Percentiles rank a stretch among this genome's conserved stretches.
Evolutionary conservation across 73 alveolate genomes (phyloP).

Genomic region (Blepharisma japonicum): DNA sequence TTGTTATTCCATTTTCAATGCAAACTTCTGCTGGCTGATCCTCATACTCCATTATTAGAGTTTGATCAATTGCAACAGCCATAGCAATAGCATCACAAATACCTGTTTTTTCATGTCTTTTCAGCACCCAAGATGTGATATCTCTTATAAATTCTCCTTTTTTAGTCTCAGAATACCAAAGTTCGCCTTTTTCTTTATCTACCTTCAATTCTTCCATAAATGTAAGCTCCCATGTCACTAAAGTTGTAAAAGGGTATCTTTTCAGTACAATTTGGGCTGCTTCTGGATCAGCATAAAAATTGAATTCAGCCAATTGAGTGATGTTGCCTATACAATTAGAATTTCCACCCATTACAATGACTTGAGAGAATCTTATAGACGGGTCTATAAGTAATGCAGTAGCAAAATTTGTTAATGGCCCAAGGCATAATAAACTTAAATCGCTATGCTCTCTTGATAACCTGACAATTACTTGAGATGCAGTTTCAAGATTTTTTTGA

Average conservation of each 20-base stretch:
- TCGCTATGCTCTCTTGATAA: not conserved
- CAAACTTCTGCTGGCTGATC: not conserved
- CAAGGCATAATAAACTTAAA: conserved; percentile 55
- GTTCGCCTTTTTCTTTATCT: not conserved
- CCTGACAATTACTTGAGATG: conserved; percentile 19
- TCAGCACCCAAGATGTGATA: not conserved
- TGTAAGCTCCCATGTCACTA: conserved; percentile 40
- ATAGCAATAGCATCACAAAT: not conserved
- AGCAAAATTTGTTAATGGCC: conserved; percentile 72
- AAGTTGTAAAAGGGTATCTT: conserved; percentile 19
- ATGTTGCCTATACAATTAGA: conserved; percentile 56
- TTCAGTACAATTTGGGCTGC: conserved; percentile 59
- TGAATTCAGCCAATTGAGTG: conserved; percentile 69
- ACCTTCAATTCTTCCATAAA: not conserved
- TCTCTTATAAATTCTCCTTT: not conserved
- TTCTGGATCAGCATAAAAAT: conserved; percentile 67
- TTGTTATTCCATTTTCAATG: no score
- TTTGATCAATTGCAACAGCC: not conserved
- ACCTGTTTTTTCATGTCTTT: not conserved
- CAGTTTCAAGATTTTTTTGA: not conserved
- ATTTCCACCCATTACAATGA: conserved; percentile 73
- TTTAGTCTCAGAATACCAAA: not conserved
- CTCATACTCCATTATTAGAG: not conserved
- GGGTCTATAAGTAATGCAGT: conserved; percentile 62
- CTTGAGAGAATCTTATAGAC: conserved; percentile 44